phyloP scores from a whole-genome alignment of 352 stramenopile genomes.

The Peronospora farinosa region DNA sequence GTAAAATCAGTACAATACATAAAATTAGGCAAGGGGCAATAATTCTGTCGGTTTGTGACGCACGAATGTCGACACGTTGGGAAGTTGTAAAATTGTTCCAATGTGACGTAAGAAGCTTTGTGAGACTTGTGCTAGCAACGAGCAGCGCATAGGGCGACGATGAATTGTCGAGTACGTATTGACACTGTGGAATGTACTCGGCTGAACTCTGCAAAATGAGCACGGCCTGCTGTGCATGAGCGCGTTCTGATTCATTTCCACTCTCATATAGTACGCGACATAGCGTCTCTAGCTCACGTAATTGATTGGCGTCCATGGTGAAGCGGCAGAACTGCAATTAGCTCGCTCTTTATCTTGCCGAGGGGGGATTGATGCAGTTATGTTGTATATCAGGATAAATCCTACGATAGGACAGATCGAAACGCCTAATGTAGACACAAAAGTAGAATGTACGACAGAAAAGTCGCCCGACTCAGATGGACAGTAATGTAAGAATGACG shows the following conservation, averaged over 20 bases:
- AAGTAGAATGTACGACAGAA: no score
- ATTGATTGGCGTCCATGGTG: conserved; percentile 72
- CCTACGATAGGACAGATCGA: not conserved
- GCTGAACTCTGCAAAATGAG: conserved; percentile 86
- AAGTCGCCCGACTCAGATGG: no score
- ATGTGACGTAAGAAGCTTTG: conserved; percentile 95
- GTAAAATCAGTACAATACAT: not conserved
- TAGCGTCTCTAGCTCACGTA: conserved; percentile 73
- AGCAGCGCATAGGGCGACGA: conserved; percentile 93
- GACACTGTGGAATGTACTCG: conserved; percentile 97
- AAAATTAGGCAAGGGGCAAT: no score
- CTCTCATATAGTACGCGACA: conserved; percentile 78
- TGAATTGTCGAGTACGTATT: conserved; percentile 97
- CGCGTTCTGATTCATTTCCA: conserved; percentile 60
- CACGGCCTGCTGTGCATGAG: conserved; percentile 76
- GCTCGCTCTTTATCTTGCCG: conserved; percentile 15
- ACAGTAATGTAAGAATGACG: no score
- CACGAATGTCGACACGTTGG: conserved; percentile 91
- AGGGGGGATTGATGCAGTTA: conserved; percentile 11
- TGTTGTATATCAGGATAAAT: not conserved
- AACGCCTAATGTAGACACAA: no score
- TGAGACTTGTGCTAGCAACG: conserved; percentile 94
- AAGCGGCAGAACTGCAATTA: not conserved
- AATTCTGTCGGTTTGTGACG: conserved; percentile 4
- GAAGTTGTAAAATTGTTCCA: conserved; percentile 90